These are phyloP conservation scores for Blastomyces percursus DNA, from an alignment of 2,329 filamentous ascomycete species.

Conservation along the genomic window DNA sequence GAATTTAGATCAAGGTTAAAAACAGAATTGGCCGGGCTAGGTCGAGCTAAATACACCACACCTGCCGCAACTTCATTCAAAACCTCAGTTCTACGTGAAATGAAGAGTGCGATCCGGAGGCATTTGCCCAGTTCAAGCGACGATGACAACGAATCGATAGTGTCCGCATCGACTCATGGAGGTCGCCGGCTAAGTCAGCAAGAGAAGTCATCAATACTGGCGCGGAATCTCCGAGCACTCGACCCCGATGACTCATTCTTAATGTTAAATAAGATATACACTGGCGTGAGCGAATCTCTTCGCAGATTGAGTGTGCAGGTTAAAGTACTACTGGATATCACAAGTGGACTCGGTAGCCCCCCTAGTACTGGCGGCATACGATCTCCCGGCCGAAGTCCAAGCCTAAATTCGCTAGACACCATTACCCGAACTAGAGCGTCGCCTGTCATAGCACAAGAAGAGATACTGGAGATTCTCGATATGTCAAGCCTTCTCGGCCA, in stretches of 20 bases:
- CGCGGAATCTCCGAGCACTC: slow-evolving; percentile 74
- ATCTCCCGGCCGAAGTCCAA: slow-evolving; percentile 40
- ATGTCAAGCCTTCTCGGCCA: slow-evolving; percentile 55
- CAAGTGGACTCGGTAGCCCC: slow-evolving; percentile 42
- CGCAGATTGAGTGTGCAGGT: slow-evolving; percentile 79
- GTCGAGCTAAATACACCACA: slow-evolving; percentile 66
- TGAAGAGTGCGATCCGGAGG: slow-evolving; percentile 71
- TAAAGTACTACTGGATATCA: slow-evolving; percentile 89
- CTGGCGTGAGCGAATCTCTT: slow-evolving; percentile 75
- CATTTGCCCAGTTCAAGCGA: slow-evolving; percentile 87
- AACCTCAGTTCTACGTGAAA: slow-evolving; percentile 72
- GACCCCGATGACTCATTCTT: slow-evolving; percentile 76
- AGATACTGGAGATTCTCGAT: slow-evolving; percentile 52
- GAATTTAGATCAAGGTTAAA: slow-evolving; percentile 59
- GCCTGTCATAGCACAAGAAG: slow-evolving; percentile 40
- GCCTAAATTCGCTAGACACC: slow-evolving; percentile 33
- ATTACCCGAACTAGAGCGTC: slow-evolving; percentile 23
- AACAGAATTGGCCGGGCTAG: slow-evolving; percentile 64
- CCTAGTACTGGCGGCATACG: slow-evolving; percentile 15
- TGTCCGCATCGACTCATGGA: slow-evolving; percentile 68
- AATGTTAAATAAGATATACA: slow-evolving; percentile 71
- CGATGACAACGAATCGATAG: slow-evolving; percentile 82
- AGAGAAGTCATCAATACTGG: slow-evolving; percentile 79
- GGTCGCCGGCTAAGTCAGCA: slow-evolving; percentile 62
- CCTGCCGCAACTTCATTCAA: slow-evolving; percentile 75